A percentile compares a stretch with the other conserved stretches of the same genome.
Conservation (phyloP, 2,329 filamentous ascomycete genomes). For the Ceratocystis variospora region DNA sequence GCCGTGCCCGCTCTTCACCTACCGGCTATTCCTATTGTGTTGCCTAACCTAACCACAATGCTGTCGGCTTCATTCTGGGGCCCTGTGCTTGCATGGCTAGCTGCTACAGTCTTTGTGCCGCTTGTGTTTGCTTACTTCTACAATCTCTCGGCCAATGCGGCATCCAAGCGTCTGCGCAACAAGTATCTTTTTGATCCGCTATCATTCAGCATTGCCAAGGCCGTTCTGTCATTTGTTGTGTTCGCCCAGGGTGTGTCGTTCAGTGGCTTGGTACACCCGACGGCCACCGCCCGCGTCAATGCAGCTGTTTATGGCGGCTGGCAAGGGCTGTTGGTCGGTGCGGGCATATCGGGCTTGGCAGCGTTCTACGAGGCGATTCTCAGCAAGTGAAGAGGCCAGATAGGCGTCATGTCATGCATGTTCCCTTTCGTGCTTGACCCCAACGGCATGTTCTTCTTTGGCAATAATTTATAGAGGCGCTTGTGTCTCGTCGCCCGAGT, state of each 20-base stretch:
- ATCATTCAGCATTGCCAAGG: slow-evolving; percentile 82
- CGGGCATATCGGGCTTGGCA: slow-evolving; percentile 52
- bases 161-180: slow-evolving; percentile 30
- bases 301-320: slow-evolving; percentile 57
- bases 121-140: slow-evolving; percentile 70
- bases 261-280: slow-evolving; percentile 45
- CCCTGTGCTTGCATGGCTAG: slow-evolving; percentile 60
- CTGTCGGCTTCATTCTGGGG: slow-evolving; percentile 72
- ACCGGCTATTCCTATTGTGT: slow-evolving; percentile 45
- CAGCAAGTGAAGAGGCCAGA: slow-evolving; percentile 40
- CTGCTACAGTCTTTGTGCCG: slow-evolving; percentile 59
- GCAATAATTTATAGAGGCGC: too few relatives aligned
- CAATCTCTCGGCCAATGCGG: slow-evolving; percentile 51
- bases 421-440: too few relatives aligned
- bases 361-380: slow-evolving; percentile 68
- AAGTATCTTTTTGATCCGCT: slow-evolving; percentile 65
- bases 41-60: slow-evolving; percentile 71
- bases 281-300: slow-evolving; percentile 49
- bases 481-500: too few relatives aligned
- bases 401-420: too few relatives aligned
- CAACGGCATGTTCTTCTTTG: too few relatives aligned
- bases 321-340: slow-evolving; percentile 53
- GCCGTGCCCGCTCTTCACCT: slow-evolving; percentile 42
- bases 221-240: slow-evolving; percentile 64
- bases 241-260: slow-evolving; percentile 55